phyloP scores from a whole-genome alignment of 208 protist species.

The Leishmania arabica region DNA sequence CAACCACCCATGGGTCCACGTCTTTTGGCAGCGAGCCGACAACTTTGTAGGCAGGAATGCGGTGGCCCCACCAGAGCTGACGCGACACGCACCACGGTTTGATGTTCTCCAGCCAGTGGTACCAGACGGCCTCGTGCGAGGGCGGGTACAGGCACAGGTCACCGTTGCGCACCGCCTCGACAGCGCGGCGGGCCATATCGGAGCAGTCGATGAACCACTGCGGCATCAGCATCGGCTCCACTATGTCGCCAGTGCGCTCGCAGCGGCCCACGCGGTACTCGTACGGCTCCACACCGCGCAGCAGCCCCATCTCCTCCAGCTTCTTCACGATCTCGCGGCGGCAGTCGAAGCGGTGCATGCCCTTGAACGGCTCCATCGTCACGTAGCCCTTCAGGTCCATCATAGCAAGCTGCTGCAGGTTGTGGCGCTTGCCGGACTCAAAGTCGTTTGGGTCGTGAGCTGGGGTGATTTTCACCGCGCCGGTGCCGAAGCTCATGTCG shows the following conservation, averaged over 20 bases:
- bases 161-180: slow-evolving; percentile 88
- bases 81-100: slow-evolving; percentile 98
- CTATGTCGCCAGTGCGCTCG: slow-evolving; percentile 97
- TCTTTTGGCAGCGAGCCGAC: slow-evolving; percentile 24
- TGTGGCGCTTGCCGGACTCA: slow-evolving; percentile 96
- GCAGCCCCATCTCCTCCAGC: slow-evolving; percentile 91
- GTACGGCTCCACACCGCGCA: slow-evolving; percentile 92
- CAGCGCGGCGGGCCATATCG: slow-evolving; percentile 82
- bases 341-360: slow-evolving; percentile 97
- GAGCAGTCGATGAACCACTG: slow-evolving; percentile 99
- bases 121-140: slow-evolving; percentile 94
- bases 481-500: slow-evolving; percentile 98
- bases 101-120: slow-evolving; percentile 96
- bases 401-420: slow-evolving; percentile 95
- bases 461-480: slow-evolving; percentile 98
- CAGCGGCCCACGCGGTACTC: slow-evolving; percentile 97
- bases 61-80: slow-evolving; percentile 99
- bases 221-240: slow-evolving; percentile 99
- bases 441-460: slow-evolving; percentile 99
- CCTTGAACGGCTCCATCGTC: slow-evolving; percentile 92
- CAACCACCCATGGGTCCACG: slow-evolving; percentile 95
- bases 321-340: slow-evolving; percentile 90
- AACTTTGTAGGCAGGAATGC: slow-evolving; percentile 99
- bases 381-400: slow-evolving; percentile 97
- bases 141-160: slow-evolving; percentile 95